Percentiles rank a stretch among this genome's conserved stretches.
Conservation (phyloP, 2,329 filamentous ascomycete species). For the Pseudogymnoascus sp. region DNA sequence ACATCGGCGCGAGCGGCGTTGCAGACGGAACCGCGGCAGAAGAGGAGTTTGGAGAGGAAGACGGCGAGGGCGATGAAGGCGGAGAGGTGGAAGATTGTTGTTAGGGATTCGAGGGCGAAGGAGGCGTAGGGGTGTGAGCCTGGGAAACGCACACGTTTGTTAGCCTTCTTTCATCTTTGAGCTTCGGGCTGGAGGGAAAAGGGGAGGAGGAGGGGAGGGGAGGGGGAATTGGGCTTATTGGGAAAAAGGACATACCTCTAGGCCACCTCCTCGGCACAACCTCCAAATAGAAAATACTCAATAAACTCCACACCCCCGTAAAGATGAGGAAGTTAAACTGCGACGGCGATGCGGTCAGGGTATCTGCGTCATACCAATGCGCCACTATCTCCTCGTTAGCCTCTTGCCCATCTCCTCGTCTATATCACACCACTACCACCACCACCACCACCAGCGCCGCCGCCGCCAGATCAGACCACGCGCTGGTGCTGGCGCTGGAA, state of each 20-base stretch:
- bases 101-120: conserved; percentile 41
- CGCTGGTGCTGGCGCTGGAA: background rate
- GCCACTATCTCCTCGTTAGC: conserved; percentile 36
- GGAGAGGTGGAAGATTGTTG: conserved; percentile 48
- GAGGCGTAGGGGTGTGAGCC: conserved; percentile 41
- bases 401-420: background rate
- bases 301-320: conserved; percentile 42
- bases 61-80: conserved; percentile 50
- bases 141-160: background rate
- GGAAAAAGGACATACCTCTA: conserved; percentile 27
- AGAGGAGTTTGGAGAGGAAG: conserved; percentile 46
- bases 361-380: conserved; percentile 51
- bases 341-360: conserved; percentile 43
- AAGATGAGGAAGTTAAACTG: conserved; percentile 52
- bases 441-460: no score
- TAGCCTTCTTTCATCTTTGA: no score
- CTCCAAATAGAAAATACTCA: conserved; percentile 48
- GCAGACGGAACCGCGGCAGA: conserved; percentile 51
- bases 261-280: conserved; percentile 38
- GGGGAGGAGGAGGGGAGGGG: background rate
- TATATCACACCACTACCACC: background rate
- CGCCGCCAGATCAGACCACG: conserved; percentile 12
- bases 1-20: conserved; percentile 44
- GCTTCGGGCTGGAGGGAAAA: no score
- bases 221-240: background rate